A percentile compares a stretch with the other conserved stretches of the same genome.
Evolutionary conservation across 192 early-diverging fungal species (phyloP).

Genomic region (Bifiguratus adelaidae): DNA sequence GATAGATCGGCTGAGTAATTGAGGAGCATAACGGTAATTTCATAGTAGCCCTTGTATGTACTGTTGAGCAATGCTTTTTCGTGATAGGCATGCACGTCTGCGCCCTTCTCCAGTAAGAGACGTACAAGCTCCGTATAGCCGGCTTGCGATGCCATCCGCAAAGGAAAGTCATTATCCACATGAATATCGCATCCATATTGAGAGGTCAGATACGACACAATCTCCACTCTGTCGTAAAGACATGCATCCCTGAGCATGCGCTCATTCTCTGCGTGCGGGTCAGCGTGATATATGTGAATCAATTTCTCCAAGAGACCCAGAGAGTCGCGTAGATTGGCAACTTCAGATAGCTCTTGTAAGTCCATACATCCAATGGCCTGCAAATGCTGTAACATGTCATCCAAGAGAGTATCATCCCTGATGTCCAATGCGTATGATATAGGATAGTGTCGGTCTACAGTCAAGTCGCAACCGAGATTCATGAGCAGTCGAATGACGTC

Average conservation of each 20-base stretch:
- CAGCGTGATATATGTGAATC: slow-evolving; percentile 3
- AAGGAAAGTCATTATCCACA: slow-evolving; percentile 4
- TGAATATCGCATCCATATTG: slow-evolving; percentile 10
- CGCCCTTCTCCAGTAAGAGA: slow-evolving; percentile 7
- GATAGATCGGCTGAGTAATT: not conserved
- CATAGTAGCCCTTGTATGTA: not conserved
- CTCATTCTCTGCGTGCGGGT: not conserved
- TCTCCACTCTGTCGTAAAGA: slow-evolving; percentile 7
- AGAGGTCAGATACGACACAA: slow-evolving; percentile 10
- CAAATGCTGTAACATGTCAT: not conserved
- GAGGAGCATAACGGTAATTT: not conserved
- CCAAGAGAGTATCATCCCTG: not conserved
- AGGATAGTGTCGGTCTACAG: too few relatives aligned
- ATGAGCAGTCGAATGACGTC: slow-evolving; percentile 8
- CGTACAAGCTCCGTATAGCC: slow-evolving; percentile 10
- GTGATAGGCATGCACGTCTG: slow-evolving; percentile 13
- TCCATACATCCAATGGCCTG: not conserved
- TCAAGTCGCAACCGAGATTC: slow-evolving; percentile 3
- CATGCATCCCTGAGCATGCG: slow-evolving; percentile 8
- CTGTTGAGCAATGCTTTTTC: slow-evolving; percentile 16
- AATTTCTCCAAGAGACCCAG: slow-evolving; percentile 13
- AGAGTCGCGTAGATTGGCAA: slow-evolving; percentile 9
- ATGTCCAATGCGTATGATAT: too few relatives aligned
- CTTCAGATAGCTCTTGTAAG: not conserved
- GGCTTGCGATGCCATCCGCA: slow-evolving; percentile 13